Conservation (phyloP, 1,139 yeast species). For the Scheffersomyces insectosa region DNA sequence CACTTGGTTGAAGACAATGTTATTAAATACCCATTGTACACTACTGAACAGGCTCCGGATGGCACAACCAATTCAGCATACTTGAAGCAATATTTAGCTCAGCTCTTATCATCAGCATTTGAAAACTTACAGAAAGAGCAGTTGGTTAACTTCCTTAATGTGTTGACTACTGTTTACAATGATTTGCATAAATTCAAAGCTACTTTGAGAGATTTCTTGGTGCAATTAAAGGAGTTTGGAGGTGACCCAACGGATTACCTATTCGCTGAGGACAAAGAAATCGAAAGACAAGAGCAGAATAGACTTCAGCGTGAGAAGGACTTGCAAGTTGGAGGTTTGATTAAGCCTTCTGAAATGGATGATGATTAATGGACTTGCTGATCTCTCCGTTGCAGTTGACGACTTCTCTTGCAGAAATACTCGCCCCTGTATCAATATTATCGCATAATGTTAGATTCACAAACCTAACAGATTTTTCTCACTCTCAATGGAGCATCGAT, state of each 20-base stretch:
- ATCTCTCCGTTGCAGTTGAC: too few species aligned
- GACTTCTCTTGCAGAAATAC: too few species aligned
- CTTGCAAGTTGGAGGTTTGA: constrained; percentile 85
- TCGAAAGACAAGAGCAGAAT: constrained; percentile 68
- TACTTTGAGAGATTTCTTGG: constrained; percentile 90
- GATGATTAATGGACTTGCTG: constrained; percentile 34
- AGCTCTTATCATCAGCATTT: constrained; percentile 82
- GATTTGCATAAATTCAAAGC: constrained; percentile 80
- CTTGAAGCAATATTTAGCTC: constrained; percentile 79
- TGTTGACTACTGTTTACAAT: constrained; percentile 69
- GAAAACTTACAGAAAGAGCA: constrained; percentile 87
- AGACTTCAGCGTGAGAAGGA: constrained; percentile 78
- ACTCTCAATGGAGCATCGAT: too few species aligned
- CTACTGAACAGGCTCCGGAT: constrained; percentile 69
- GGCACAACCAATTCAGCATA: constrained; percentile 83
- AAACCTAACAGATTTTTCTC: neutral
- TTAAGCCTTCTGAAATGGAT: constrained; percentile 96
- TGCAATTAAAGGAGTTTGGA: constrained; percentile 92
- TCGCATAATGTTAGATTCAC: constrained; percentile 1
- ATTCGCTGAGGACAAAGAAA: constrained; percentile 91
- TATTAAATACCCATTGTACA: constrained; percentile 76
- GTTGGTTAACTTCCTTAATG: constrained; percentile 76
- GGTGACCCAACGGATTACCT: constrained; percentile 92
- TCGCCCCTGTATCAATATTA: neutral
- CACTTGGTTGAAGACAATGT: constrained; percentile 78